Percentiles rank a stretch among this genome's conserved stretches.
These are phyloP conservation scores for Vanilla planifolia DNA, from an alignment of 106 monocot genomes.

Conservation along the genomic window DNA sequence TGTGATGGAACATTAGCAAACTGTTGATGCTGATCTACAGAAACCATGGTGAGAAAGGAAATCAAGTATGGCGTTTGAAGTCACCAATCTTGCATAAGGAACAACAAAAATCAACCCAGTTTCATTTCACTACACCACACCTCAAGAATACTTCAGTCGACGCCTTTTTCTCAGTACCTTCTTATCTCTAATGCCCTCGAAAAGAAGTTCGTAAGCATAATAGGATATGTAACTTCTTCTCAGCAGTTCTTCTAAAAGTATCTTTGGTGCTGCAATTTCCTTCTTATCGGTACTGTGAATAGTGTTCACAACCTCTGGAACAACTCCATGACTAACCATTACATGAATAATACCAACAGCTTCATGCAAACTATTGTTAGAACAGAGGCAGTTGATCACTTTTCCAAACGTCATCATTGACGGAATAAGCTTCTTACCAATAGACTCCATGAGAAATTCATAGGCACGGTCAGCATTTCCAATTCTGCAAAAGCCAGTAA, in stretches of 20 bases:
- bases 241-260: slow-evolving; percentile 83
- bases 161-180: slow-evolving; percentile 34
- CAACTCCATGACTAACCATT: slow-evolving; percentile 60
- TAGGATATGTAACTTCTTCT: slow-evolving; percentile 80
- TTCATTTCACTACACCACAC: background rate
- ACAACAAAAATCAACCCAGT: too few relatives aligned
- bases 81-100: too few relatives aligned
- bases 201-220: slow-evolving; percentile 74
- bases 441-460: slow-evolving; percentile 40
- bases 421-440: slow-evolving; percentile 45
- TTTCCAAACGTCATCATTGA: slow-evolving; percentile 68
- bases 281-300: slow-evolving; percentile 75
- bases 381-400: slow-evolving; percentile 56
- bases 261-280: slow-evolving; percentile 89
- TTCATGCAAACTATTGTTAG: slow-evolving; percentile 27
- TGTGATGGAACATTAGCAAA: too few relatives aligned
- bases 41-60: too few relatives aligned
- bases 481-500: slow-evolving; percentile 59
- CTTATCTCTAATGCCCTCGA: slow-evolving; percentile 83
- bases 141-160: slow-evolving; percentile 18
- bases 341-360: slow-evolving; percentile 58
- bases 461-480: slow-evolving; percentile 54
- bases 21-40: too few relatives aligned
- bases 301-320: slow-evolving; percentile 65
- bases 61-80: too few relatives aligned